Evolutionary conservation across 257 asterid genomes (phyloP).

Genomic region (Solanum rostratum): DNA sequence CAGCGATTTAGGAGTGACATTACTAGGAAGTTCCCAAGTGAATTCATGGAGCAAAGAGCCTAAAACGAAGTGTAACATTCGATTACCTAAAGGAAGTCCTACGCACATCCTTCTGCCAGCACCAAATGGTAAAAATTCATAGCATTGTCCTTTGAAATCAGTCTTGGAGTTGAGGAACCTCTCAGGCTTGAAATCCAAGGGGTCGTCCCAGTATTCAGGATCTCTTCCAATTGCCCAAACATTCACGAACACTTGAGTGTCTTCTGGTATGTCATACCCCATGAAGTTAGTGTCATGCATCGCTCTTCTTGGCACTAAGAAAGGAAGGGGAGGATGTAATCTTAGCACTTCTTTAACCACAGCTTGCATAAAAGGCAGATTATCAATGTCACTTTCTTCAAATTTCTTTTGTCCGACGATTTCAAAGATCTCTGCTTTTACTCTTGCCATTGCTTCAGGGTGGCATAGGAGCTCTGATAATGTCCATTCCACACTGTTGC

Average conservation of each 20-base stretch:
- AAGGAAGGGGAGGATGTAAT: conserved; percentile 45
- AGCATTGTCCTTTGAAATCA: conserved; percentile 53
- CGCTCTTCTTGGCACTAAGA: conserved; percentile 41
- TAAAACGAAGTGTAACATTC: conserved; percentile 32
- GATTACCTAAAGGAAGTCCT: conserved; percentile 47
- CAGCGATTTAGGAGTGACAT: not conserved
- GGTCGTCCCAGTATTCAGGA: conserved; percentile 39
- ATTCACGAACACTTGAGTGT: conserved; percentile 41
- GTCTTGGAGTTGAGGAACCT: conserved; percentile 30
- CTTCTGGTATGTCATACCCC: conserved; percentile 33
- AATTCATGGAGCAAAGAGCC: conserved; percentile 19
- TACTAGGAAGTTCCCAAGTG: conserved; percentile 19
- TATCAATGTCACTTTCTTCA: conserved; percentile 41
- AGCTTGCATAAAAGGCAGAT: conserved; percentile 40
- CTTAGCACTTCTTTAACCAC: conserved; percentile 41
- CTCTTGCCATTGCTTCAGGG: conserved; percentile 38
- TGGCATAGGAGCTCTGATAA: conserved; percentile 54
- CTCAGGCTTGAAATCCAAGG: conserved; percentile 37
- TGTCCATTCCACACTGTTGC: conserved; percentile 51
- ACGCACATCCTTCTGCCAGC: conserved; percentile 52
- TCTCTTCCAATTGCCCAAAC: conserved; percentile 56
- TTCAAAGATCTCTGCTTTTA: conserved; percentile 27
- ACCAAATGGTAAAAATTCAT: conserved; percentile 45
- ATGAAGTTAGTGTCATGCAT: conserved; percentile 31
- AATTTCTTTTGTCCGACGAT: conserved; percentile 19